Evolutionary conservation across 2,329 filamentous ascomycete genomes (phyloP), one percentile per base, ranked within the genome.

Genomic region (Scedosporium dehoogii): DNA sequence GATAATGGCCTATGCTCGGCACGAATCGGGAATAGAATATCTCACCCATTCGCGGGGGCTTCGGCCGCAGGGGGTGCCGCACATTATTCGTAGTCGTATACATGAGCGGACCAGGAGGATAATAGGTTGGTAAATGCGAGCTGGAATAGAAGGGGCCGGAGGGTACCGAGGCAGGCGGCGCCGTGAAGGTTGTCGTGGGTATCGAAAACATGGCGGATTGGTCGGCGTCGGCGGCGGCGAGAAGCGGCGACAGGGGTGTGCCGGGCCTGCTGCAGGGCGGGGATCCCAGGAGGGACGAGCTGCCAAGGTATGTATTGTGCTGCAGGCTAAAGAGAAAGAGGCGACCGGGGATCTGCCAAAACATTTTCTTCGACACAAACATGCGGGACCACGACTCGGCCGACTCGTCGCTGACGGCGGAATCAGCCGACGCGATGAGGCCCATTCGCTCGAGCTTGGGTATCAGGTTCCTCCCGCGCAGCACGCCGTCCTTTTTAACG

Each of bases 371-470:
- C 63, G 87, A 89, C 51, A 92, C 88, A 71, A 94, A 97, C 88
- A 96, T 92, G 59, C 84, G 78, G 29, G 80, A 80, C 90, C 90
- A 96, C 60, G 83, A 85, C 51, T 86, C 82, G 9, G 83, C 79
- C 42, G 81, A 79, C 57, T 85, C 83, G 59, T 87, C 83, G 53
- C 84, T 73, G 44, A 94, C 89, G 1, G 84, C 82, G 0, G 90
- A 91, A 69, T 96, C 88, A 61, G 90, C 82, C 25, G 83, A 89
- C 0, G 87, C 81, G 59, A 97, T 86, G 60, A 97, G 75, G 0
- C 92, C 92, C 92, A 97, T 97, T 62, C 92, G 85, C 77, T 97
- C 93, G 55, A 97, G 83, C 78, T 97, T 96, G 25, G 90, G 90
- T 53, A 97, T 83, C 66, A 96, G 77, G 66, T 94, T 91, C 64